Base-by-base conservation (phyloP, 225 moss, liverwort and hornwort genomes). In the Marchantia paleacea region DNA sequence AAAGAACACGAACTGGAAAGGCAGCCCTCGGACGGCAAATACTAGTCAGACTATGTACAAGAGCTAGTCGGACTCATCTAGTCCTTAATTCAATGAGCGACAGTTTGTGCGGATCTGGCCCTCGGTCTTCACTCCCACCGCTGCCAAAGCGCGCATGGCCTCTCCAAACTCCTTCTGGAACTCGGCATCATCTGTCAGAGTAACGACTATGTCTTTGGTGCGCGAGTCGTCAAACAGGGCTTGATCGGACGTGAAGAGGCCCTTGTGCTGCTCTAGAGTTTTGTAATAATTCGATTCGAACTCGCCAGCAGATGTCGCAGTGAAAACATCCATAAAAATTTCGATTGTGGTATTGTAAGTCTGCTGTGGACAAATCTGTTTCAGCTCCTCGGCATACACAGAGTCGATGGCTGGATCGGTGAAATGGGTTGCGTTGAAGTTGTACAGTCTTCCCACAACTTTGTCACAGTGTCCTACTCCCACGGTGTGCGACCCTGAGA, bases 171-270 rank as follows among this genome's bases (percentile, higher is more conserved):
- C 18, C 7, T 10, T 10, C 7, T 57, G 18, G 18, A 76, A 77
- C 25, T 14, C 8, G 47, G 13, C 47, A n/a, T 58, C 47, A 7
- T 58, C 8, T 3, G 20, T 12, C 30, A 76, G 58, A 25, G 31
- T 7, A 18, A 31, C 15, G 0, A 60, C 75, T 0, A 47, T 31
- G 0, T 1, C 19, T 6, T 55, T 31, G n/a, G 75, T 76, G 12
- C 75, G 75, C 29, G 13, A 31, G 18, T 76, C 58, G 3, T 16
- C 0, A 47, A 12, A 57, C 7, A 75, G 75, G 29, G 75, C 28
- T 31, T 75, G 75, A 54, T 75, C 75, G 28, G 75, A 75, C 30
- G 55, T 75, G 55, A 75, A 76, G 29, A 76, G 60, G 4, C 75
- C 75, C 58, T 76, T 76, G 57, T 58, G 29, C 18, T 20, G 18